Evolutionary conservation across 169 alveolate genomes (phyloP).

Genomic region (Plasmodium adleri): DNA sequence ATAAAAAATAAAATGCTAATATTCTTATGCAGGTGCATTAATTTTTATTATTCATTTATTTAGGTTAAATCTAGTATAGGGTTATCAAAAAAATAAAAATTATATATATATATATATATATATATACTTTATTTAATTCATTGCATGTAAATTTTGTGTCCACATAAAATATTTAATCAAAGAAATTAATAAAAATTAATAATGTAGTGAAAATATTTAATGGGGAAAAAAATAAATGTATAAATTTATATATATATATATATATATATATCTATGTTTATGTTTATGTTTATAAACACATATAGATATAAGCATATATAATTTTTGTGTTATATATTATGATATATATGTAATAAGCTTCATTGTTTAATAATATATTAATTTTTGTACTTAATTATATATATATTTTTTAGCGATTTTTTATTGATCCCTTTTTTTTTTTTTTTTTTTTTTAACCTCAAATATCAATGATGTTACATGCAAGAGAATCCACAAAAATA

Average conservation of each 20-base stretch:
- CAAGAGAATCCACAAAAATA: constrained; percentile 16
- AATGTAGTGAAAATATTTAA: constrained; percentile 19
- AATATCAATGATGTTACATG: constrained; percentile 31
- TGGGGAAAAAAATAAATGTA: constrained; percentile 5
- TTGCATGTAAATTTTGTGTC: constrained; percentile 60
- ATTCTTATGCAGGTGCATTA: constrained; percentile 35
- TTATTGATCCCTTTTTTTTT: constrained; percentile 6
- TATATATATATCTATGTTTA: constrained; percentile 5
- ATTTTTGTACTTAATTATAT: too few relatives aligned
- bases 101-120: too few relatives aligned
- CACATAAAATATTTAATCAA: constrained; percentile 40
- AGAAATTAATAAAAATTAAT: constrained; percentile 18
- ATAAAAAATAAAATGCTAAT: constrained; percentile 15
- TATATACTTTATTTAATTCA: constrained; percentile 8
- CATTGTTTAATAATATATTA: too few relatives aligned
- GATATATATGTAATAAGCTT: too few relatives aligned
- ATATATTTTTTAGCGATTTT: constrained; percentile 12
- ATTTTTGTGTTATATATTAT: too few relatives aligned
- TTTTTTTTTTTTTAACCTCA: constrained; percentile 2
- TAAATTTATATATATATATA: background rate
- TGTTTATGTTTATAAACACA: constrained; percentile 8
- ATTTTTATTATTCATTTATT: constrained; percentile 38
- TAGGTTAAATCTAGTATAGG: constrained; percentile 72
- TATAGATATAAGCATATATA: too few relatives aligned
- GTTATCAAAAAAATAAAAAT: constrained; percentile 20